Percentiles rank a stretch among this genome's conserved stretches.
phyloP scores from a whole-genome alignment of 495 filamentous ascomycete species.

The Neurospora discreta region DNA sequence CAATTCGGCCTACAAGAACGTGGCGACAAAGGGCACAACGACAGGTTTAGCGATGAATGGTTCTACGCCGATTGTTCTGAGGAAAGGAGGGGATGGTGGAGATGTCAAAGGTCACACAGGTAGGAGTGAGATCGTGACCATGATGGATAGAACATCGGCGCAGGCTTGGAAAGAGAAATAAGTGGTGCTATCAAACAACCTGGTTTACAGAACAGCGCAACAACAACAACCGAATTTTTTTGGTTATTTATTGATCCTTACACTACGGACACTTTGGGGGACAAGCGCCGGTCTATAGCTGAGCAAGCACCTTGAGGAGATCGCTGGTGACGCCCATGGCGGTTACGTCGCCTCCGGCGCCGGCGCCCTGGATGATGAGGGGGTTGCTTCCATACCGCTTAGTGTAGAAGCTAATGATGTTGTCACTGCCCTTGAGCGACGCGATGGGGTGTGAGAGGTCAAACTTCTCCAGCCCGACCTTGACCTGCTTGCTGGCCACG shows the following conservation, averaged over 20 bases:
- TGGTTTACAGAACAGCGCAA: not conserved
- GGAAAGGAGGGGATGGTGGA: not conserved
- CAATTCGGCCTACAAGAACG: not conserved
- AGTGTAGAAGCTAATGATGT: slow-evolving; percentile 97
- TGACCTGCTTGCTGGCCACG: slow-evolving; percentile 59
- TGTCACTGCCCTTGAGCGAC: slow-evolving; percentile 88
- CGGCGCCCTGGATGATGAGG: slow-evolving; percentile 87
- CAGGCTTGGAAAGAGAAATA: not conserved
- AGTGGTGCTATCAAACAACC: not conserved
- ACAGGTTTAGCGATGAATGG: not conserved
- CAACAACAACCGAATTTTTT: too few relatives aligned
- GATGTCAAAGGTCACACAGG: not conserved
- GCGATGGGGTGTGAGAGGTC: slow-evolving; percentile 78
- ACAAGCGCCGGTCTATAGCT: slow-evolving; percentile 18
- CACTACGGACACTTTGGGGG: not conserved
- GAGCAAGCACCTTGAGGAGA: slow-evolving; percentile 67
- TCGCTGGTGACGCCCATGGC: slow-evolving; percentile 92
- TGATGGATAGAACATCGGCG: not conserved
- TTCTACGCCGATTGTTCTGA: not conserved
- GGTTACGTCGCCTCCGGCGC: slow-evolving; percentile 88
- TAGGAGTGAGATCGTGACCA: not conserved
- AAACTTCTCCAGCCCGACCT: slow-evolving; percentile 83
- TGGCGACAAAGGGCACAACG: not conserved
- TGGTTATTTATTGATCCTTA: not conserved
- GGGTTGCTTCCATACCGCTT: slow-evolving; percentile 84